These are phyloP conservation scores for Blastobotrys proliferans DNA, from an alignment of 1,139 yeast species.

Conservation along the genomic window DNA sequence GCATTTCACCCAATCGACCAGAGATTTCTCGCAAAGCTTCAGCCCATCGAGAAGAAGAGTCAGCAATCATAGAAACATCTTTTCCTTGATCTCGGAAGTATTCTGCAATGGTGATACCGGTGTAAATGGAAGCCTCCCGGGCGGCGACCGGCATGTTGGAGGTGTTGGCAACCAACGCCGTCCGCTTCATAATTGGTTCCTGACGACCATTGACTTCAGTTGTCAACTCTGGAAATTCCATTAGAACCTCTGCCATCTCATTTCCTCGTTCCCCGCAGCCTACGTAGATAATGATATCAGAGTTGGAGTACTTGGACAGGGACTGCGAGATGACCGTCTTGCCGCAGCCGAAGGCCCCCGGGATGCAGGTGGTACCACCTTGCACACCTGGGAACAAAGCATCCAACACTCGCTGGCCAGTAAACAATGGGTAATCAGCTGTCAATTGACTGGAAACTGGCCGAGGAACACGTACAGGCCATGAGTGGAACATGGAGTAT, in stretches of 20 bases:
- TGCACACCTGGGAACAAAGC: slow-evolving; percentile 98
- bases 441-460: slow-evolving; percentile 92
- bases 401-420: slow-evolving; percentile 98
- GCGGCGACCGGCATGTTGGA: slow-evolving; percentile 99
- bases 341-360: slow-evolving; percentile 99
- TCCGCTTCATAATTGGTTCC: slow-evolving; percentile 99
- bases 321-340: slow-evolving; percentile 98
- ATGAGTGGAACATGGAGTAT: slow-evolving; percentile 94
- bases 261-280: slow-evolving; percentile 83
- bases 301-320: slow-evolving; percentile 92
- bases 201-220: slow-evolving; percentile 89
- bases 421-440: slow-evolving; percentile 90
- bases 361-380: slow-evolving; percentile 99
- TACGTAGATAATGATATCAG: slow-evolving; percentile 14
- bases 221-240: slow-evolving; percentile 98
- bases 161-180: slow-evolving; percentile 96
- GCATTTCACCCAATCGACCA: slow-evolving; percentile 99
- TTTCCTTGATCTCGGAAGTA: slow-evolving; percentile 99
- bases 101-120: slow-evolving; percentile 98
- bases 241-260: slow-evolving; percentile 98
- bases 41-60: slow-evolving; percentile 99
- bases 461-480: slow-evolving; percentile 99
- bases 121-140: slow-evolving; percentile 98
- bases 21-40: slow-evolving; percentile 99
- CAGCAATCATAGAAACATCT: slow-evolving; percentile 98